These are phyloP conservation scores for Vigna reflexopilosa DNA, from an alignment of 306 rosid species.

Conservation along the genomic window DNA sequence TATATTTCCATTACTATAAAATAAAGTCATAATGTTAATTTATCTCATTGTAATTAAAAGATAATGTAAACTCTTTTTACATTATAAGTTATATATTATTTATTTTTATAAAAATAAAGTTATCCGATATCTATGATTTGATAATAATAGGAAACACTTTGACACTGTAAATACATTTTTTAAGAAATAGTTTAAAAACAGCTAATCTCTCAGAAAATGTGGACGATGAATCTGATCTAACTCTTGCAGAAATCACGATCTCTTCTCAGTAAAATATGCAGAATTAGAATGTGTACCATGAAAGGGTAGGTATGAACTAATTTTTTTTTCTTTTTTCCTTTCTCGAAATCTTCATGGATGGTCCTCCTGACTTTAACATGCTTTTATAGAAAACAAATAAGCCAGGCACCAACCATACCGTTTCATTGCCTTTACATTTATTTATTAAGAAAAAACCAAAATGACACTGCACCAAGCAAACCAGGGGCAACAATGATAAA, in stretches of 20 bases:
- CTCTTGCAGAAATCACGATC: neutral
- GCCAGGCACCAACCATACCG: constrained; percentile 45
- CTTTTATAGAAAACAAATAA: constrained; percentile 29
- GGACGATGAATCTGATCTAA: neutral
- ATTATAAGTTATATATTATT: neutral
- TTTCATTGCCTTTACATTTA: constrained; percentile 41
- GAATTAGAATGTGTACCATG: constrained; percentile 35
- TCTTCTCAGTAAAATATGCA: constrained; percentile 11
- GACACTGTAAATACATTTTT: too few species aligned
- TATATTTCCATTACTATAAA: too few species aligned
- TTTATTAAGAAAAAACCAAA: constrained; percentile 46
- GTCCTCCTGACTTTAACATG: constrained; percentile 39
- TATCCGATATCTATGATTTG: neutral
- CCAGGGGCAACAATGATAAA: constrained; percentile 22
- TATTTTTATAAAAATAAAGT: neutral
- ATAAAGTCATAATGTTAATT: too few species aligned
- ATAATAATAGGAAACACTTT: too few species aligned
- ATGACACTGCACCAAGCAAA: constrained; percentile 43
- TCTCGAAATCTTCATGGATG: constrained; percentile 29
- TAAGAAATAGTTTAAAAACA: too few species aligned
- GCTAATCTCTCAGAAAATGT: neutral
- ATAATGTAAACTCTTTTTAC: neutral
- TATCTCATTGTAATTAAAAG: too few species aligned
- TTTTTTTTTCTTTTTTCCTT: neutral
- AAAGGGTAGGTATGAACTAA: neutral